phyloP scores from a whole-genome alignment of 2,329 filamentous ascomycete genomes.

The Verticillium klebahnii region DNA sequence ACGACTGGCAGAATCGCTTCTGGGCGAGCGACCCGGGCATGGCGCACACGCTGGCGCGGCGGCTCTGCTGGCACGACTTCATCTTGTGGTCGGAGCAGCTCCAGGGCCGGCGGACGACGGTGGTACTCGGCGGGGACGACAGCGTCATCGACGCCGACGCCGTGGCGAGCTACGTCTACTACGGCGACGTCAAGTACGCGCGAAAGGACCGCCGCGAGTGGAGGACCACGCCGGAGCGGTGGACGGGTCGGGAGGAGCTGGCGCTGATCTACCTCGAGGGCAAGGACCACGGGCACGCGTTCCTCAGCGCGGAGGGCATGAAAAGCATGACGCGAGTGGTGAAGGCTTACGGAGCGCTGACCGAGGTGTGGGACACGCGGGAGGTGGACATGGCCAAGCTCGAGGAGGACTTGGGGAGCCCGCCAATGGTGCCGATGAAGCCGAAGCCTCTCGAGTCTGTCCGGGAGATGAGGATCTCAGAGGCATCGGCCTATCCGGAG shows the following conservation, averaged over 20 bases:
- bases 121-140: conserved; percentile 17
- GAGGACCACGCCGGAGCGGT: conserved; percentile 8
- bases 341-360: conserved; percentile 5
- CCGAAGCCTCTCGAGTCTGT: not conserved
- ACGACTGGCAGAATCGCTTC: conserved; percentile 67
- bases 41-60: conserved; percentile 56
- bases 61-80: conserved; percentile 70
- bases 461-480: not conserved
- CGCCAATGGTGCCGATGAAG: not conserved
- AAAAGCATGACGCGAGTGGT: conserved; percentile 8
- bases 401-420: conserved; percentile 1
- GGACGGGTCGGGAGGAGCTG: conserved; percentile 18
- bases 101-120: conserved; percentile 16
- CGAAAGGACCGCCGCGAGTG: conserved; percentile 12
- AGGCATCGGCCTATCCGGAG: not conserved
- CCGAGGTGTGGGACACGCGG: conserved; percentile 1
- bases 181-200: conserved; percentile 13
- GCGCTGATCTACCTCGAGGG: conserved; percentile 19
- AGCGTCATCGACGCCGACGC: conserved; percentile 16
- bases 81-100: conserved; percentile 67
- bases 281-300: conserved; percentile 18
- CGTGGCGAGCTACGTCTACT: conserved; percentile 19
- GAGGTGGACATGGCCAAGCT: conserved; percentile 5
- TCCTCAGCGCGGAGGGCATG: conserved; percentile 9
- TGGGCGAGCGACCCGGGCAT: conserved; percentile 66